A percentile compares a stretch with the other conserved stretches of the same genome.
Evolutionary conservation across 163 green algal species (phyloP).

Genomic region (Volvox carteri): DNA sequence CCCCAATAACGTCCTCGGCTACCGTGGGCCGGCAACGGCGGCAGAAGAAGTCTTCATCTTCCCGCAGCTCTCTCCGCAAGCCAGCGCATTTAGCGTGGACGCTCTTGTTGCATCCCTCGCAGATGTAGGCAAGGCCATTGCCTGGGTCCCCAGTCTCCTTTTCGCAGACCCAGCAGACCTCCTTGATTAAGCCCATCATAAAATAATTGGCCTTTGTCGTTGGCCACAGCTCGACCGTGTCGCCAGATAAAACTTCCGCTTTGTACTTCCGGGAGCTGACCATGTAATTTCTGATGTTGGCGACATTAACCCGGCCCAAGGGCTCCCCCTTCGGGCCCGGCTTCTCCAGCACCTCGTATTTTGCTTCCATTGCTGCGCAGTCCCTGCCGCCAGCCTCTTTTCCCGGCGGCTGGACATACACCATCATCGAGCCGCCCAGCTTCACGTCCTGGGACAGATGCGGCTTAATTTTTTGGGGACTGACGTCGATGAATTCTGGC

Average conservation of each 20-base stretch:
- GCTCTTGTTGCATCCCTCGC: slow-evolving; percentile 9
- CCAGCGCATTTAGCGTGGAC: slow-evolving; percentile 8
- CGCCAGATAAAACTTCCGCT: not conserved
- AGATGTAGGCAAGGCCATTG: slow-evolving; percentile 15
- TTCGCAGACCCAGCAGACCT: slow-evolving; percentile 4
- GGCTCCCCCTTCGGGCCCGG: not conserved
- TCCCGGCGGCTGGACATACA: slow-evolving; percentile 10
- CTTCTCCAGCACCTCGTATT: slow-evolving; percentile 11
- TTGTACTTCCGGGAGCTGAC: not conserved
- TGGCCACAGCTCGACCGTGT: not conserved
- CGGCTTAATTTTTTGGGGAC: not conserved
- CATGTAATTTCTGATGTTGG: slow-evolving; percentile 8
- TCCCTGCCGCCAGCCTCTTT: slow-evolving; percentile 6
- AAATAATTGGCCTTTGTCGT: not conserved
- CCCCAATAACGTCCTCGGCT: not conserved
- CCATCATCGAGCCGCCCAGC: not conserved
- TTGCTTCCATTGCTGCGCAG: not conserved
- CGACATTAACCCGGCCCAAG: not conserved
- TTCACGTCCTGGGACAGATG: not conserved
- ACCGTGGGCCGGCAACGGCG: not conserved
- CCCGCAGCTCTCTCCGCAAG: not conserved
- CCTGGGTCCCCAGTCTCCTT: not conserved
- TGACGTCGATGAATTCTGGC: not conserved
- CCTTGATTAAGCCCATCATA: slow-evolving; percentile 3
- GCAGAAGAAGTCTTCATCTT: slow-evolving; percentile 16